Evolutionary conservation across 2,329 filamentous ascomycete genomes (phyloP).

Genomic region (Tricladium varicosporioides): DNA sequence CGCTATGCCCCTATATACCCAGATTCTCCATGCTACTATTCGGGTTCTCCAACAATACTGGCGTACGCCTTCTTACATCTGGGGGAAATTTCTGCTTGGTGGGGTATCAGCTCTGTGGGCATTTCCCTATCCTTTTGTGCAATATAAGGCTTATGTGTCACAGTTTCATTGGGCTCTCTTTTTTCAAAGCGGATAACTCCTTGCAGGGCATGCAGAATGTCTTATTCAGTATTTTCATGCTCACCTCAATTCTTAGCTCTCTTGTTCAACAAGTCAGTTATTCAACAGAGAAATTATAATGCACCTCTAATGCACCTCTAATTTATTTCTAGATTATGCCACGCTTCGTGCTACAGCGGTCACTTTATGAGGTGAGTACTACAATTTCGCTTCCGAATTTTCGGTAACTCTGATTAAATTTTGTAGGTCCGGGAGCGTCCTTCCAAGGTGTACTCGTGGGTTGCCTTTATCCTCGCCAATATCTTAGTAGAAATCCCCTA

Average conservation of each 20-base stretch:
- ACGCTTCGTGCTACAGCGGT: constrained; percentile 46
- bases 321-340: constrained; percentile 53
- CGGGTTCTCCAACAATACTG: constrained; percentile 63
- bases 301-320: no score
- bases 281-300: no score
- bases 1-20: constrained; percentile 56
- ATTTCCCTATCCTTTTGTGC: no score
- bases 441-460: constrained; percentile 73
- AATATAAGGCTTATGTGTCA: no score
- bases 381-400: no score
- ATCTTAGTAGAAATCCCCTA: constrained; percentile 82
- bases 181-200: constrained; percentile 58
- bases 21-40: constrained; percentile 52
- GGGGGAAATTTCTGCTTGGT: constrained; percentile 27
- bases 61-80: constrained; percentile 60
- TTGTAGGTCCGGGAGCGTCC: constrained; percentile 57
- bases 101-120: constrained; percentile 40
- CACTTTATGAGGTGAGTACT: constrained; percentile 54
- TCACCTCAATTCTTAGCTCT: constrained; percentile 68
- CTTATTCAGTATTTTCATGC: constrained; percentile 74
- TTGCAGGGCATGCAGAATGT: constrained; percentile 64
- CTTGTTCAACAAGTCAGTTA: constrained; percentile 60
- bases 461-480: constrained; percentile 63
- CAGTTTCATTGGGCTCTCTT: constrained; percentile 66
- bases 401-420: no score